Conservation (phyloP, 345 rosid genomes). For the Rubroshorea leprosula region DNA sequence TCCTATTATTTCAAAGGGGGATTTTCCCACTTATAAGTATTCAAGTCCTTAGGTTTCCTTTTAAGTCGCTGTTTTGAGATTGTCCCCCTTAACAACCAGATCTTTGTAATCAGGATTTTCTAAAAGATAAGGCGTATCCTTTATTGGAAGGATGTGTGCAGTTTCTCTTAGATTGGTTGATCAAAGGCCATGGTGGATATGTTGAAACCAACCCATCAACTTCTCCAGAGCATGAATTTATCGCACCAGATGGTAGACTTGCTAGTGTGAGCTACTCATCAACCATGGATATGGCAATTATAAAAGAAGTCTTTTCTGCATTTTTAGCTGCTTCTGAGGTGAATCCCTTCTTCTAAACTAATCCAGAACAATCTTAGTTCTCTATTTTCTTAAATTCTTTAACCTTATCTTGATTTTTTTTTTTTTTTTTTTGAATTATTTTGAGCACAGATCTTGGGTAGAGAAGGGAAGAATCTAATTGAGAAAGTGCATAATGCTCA, state of each 20-base stretch:
- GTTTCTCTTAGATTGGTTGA: slow-evolving; percentile 88
- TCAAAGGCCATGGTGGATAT: slow-evolving; percentile 65
- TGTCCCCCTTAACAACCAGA: too few species aligned
- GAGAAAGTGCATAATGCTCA: slow-evolving; percentile 50
- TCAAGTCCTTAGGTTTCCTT: too few species aligned
- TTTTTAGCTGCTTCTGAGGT: slow-evolving; percentile 84
- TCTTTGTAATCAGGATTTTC: slow-evolving; percentile 84
- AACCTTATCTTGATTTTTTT: too few species aligned
- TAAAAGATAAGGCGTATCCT: slow-evolving; percentile 65
- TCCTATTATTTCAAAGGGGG: too few species aligned
- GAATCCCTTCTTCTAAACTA: slow-evolving; percentile 12
- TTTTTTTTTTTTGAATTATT: slow-evolving; percentile 2
- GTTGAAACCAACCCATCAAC: slow-evolving; percentile 93
- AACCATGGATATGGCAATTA: slow-evolving; percentile 90
- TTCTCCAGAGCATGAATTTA: slow-evolving; percentile 89
- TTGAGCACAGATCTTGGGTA: slow-evolving; percentile 53
- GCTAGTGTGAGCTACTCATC: slow-evolving; percentile 94
- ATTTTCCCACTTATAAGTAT: too few species aligned
- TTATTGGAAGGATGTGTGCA: slow-evolving; percentile 74
- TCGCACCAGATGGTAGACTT: slow-evolving; percentile 70
- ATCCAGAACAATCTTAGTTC: not conserved
- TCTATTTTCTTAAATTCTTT: slow-evolving; percentile 13
- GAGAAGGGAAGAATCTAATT: slow-evolving; percentile 44
- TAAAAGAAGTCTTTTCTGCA: slow-evolving; percentile 66
- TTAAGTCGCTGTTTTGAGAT: too few species aligned